Conservation (phyloP, 2,329 filamentous ascomycete genomes). For the Clarireedia sp. region DNA sequence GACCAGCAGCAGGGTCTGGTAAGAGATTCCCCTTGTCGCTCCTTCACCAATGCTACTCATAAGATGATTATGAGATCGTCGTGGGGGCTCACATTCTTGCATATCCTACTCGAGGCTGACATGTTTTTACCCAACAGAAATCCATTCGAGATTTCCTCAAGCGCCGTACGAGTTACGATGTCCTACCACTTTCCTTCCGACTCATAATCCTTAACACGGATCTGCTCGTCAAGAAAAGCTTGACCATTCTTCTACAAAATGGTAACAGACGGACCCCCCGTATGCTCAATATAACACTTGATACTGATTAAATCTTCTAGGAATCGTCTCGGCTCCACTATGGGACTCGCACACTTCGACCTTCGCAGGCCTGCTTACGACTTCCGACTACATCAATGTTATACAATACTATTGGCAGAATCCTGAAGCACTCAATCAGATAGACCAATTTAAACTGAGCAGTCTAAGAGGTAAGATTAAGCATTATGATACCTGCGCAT, state of each 20-base stretch:
- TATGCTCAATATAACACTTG: not conserved
- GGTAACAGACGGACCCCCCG: conserved; percentile 42
- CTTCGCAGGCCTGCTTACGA: conserved; percentile 89
- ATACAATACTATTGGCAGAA: conserved; percentile 99
- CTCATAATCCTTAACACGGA: conserved; percentile 94
- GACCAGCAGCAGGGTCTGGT: conserved; percentile 75
- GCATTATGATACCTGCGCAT: not conserved
- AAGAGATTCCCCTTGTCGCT: conserved; percentile 32
- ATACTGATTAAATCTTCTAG: conserved; percentile 37
- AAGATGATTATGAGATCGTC: conserved; percentile 2
- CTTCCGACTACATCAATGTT: conserved; percentile 96
- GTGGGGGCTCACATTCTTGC: conserved; percentile 1
- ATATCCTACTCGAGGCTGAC: conserved; percentile 24
- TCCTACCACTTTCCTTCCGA: conserved; percentile 89
- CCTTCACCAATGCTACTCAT: not conserved
- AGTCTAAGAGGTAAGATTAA: conserved; percentile 67
- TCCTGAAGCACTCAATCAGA: conserved; percentile 77
- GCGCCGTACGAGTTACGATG: conserved; percentile 94
- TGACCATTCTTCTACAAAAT: conserved; percentile 93
- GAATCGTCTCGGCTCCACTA: conserved; percentile 92
- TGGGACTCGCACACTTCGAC: conserved; percentile 93
- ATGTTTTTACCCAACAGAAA: conserved; percentile 45
- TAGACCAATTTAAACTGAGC: conserved; percentile 89
- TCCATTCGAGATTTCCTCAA: conserved; percentile 93
- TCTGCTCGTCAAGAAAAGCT: conserved; percentile 90